Evolutionary conservation across 768 basidiomycete species (phyloP).

Genomic region (Trametopsis cervina): DNA sequence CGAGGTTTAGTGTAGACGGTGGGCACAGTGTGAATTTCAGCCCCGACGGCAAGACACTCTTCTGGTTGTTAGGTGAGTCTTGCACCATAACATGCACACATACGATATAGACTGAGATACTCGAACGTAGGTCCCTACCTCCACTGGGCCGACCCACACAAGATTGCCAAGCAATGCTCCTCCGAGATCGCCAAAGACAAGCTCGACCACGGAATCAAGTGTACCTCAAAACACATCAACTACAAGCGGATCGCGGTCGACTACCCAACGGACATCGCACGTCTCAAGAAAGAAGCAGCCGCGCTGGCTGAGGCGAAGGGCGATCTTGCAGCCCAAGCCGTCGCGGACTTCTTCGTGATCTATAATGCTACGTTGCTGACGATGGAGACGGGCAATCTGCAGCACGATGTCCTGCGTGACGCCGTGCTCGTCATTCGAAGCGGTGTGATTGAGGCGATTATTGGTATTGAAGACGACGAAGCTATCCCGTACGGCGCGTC

Average conservation of each 20-base stretch:
- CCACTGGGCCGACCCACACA: conserved; percentile 53
- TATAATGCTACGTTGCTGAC: conserved; percentile 65
- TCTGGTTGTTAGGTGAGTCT: conserved; percentile 64
- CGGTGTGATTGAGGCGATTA: conserved; percentile 43
- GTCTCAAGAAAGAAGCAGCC: conserved; percentile 48
- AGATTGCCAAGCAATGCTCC: conserved; percentile 38
- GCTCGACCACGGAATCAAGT: conserved; percentile 53
- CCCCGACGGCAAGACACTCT: conserved; percentile 54
- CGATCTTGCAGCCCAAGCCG: conserved; percentile 15
- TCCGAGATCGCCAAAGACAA: conserved; percentile 41
- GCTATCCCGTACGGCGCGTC: conserved; percentile 27
- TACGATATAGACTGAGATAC: not conserved
- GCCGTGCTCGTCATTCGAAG: conserved; percentile 48
- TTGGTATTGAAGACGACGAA: conserved; percentile 25
- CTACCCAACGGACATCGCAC: conserved; percentile 53
- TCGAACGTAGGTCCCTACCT: conserved; percentile 46
- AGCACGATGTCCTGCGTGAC: conserved; percentile 42
- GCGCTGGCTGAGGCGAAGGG: not conserved
- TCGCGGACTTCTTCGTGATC: conserved; percentile 47
- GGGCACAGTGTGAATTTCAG: conserved; percentile 66
- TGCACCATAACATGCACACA: conserved; percentile 13
- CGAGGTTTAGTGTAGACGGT: conserved; percentile 63
- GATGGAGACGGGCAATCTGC: conserved; percentile 49
- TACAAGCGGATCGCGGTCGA: conserved; percentile 52
- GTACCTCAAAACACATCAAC: conserved; percentile 48